phyloP scores from a whole-genome alignment of 1,139 yeast species.

The Yamadazyma sp. region DNA sequence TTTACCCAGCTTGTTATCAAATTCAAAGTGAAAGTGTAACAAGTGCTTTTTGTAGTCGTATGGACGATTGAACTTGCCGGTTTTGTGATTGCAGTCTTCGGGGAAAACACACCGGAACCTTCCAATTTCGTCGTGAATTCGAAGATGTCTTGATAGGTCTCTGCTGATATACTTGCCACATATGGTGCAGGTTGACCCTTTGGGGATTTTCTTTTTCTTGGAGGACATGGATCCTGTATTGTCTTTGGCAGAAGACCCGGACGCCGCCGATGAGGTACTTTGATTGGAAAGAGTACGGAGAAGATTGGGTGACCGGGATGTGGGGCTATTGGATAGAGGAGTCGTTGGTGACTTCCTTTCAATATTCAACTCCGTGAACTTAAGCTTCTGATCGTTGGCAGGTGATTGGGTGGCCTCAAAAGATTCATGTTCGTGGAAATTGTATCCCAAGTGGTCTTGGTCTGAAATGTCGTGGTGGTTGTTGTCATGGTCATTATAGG shows the following conservation, averaged over 20 bases:
- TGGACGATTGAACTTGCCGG: slow-evolving; percentile 48
- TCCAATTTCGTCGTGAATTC: slow-evolving; percentile 49
- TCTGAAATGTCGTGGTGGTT: slow-evolving; percentile 1
- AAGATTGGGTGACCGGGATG: slow-evolving; percentile 10
- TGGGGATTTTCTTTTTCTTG: slow-evolving; percentile 33
- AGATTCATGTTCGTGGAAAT: neutral
- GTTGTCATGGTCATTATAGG: neutral
- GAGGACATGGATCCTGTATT: slow-evolving; percentile 5
- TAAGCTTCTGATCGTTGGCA: neutral
- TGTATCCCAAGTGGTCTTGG: neutral
- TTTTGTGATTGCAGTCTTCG: slow-evolving; percentile 43
- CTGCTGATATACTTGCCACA: slow-evolving; percentile 46
- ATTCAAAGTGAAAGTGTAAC: slow-evolving; percentile 44
- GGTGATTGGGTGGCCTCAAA: neutral
- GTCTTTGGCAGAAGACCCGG: slow-evolving; percentile 13
- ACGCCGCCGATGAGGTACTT: slow-evolving; percentile 19
- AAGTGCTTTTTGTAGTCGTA: slow-evolving; percentile 50
- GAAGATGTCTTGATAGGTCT: slow-evolving; percentile 45
- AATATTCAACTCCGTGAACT: neutral
- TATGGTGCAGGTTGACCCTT: slow-evolving; percentile 41
- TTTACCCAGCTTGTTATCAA: slow-evolving; percentile 46
- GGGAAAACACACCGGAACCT: slow-evolving; percentile 49
- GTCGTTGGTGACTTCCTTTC: slow-evolving; percentile 7
- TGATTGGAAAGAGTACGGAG: slow-evolving; percentile 25
- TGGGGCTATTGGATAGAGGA: slow-evolving; percentile 8